These are phyloP conservation scores for Zasmidium angulare DNA, from an alignment of 2,329 filamentous ascomycete genomes.

Conservation along the genomic window DNA sequence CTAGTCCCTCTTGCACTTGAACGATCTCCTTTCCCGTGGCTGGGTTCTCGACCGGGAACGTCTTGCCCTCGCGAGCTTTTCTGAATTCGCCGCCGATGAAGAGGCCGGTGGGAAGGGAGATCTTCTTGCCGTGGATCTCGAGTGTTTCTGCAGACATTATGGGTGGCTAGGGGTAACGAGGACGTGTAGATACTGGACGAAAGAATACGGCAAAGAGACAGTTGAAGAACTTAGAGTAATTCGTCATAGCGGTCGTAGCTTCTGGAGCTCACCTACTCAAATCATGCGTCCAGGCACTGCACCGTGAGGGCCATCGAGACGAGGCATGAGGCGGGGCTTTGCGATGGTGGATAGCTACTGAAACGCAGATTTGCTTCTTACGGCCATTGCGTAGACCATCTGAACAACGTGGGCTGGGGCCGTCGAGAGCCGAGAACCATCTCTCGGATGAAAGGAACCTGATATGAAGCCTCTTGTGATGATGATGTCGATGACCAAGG, in stretches of 20 bases:
- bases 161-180: not conserved
- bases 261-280: not conserved
- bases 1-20: constrained; percentile 33
- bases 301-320: not conserved
- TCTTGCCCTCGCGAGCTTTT: constrained; percentile 61
- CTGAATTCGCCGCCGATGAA: constrained; percentile 80
- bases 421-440: too few species aligned
- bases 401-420: too few species aligned
- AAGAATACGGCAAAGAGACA: not conserved
- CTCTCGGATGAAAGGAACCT: too few species aligned
- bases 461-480: too few species aligned
- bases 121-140: constrained; percentile 62
- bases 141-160: constrained; percentile 9
- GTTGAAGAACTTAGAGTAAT: not conserved
- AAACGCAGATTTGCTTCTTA: not conserved
- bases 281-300: not conserved
- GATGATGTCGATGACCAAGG: too few species aligned
- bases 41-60: constrained; percentile 62
- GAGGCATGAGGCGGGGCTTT: not conserved
- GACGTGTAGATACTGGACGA: not conserved
- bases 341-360: not conserved
- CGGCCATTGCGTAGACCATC: too few species aligned
- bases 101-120: constrained; percentile 67
- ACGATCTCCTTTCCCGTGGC: constrained; percentile 5
- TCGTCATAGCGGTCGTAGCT: not conserved